Conservation (phyloP, 1,139 yeast species). For the Sugiyamaella sp. region DNA sequence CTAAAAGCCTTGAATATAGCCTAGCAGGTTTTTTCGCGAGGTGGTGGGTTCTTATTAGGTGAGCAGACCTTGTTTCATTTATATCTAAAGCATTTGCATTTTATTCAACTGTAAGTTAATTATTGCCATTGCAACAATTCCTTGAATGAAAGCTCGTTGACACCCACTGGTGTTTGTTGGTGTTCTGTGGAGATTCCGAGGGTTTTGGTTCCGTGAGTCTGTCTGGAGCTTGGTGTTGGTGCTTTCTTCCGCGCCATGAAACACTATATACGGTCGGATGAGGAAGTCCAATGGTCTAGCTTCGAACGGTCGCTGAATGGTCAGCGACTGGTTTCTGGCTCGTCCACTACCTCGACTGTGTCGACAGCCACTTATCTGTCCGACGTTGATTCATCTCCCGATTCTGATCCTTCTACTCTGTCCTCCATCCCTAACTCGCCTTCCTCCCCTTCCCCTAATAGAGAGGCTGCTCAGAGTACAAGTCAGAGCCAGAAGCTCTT, state of each 20-base stretch:
- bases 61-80: slow-evolving; percentile 9
- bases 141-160: slow-evolving; percentile 2
- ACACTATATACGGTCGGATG: slow-evolving; percentile 8
- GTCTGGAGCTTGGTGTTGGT: background rate
- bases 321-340: slow-evolving; percentile 15
- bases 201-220: background rate
- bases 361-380: slow-evolving; percentile 9
- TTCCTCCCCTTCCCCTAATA: slow-evolving; percentile 11
- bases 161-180: background rate
- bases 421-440: slow-evolving; percentile 1
- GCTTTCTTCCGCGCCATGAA: slow-evolving; percentile 6
- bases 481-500: background rate
- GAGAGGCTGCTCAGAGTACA: background rate
- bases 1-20: slow-evolving; percentile 8
- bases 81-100: slow-evolving; percentile 4
- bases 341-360: slow-evolving; percentile 19
- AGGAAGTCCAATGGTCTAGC: slow-evolving; percentile 3
- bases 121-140: background rate
- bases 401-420: slow-evolving; percentile 8
- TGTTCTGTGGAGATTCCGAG: background rate
- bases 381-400: slow-evolving; percentile 9
- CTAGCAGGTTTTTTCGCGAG: background rate
- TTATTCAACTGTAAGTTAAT: background rate
- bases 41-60: slow-evolving; percentile 7
- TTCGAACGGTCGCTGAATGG: slow-evolving; percentile 4